phyloP scores from a whole-genome alignment of 2,329 filamentous ascomycete species.

The Pestalotiopsis sp. region DNA sequence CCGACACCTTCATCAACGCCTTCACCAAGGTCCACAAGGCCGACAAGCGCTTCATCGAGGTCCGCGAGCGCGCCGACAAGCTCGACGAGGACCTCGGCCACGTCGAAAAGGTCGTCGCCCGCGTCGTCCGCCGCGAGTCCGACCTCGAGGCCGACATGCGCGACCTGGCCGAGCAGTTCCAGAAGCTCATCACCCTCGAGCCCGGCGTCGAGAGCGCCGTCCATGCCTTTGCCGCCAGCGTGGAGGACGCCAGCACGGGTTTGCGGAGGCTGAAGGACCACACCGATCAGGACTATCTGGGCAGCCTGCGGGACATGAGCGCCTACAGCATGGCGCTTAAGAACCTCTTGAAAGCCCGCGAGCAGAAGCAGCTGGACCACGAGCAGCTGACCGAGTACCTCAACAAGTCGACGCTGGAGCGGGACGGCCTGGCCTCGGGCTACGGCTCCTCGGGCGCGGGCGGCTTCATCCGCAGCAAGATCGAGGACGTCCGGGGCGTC shows the following conservation, averaged over 20 bases:
- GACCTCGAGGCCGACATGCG: conserved; percentile 88
- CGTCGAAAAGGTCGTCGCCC: conserved; percentile 93
- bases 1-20: conserved; percentile 94
- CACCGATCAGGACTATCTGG: conserved; percentile 94
- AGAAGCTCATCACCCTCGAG: conserved; percentile 87
- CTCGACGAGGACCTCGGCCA: conserved; percentile 90
- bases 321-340: conserved; percentile 89
- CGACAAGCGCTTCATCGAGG: conserved; percentile 92
- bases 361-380: conserved; percentile 97
- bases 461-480: conserved; percentile 87
- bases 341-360: conserved; percentile 84
- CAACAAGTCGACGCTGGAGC: conserved; percentile 84
- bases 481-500: conserved; percentile 94
- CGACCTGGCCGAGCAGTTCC: conserved; percentile 92
- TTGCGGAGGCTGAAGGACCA: conserved; percentile 83
- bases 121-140: conserved; percentile 83
- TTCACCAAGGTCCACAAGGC: conserved; percentile 97
- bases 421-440: conserved; percentile 73
- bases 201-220: conserved; percentile 82
- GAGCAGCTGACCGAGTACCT: conserved; percentile 96
- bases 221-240: conserved; percentile 82
- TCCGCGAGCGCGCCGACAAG: conserved; percentile 89
- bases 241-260: conserved; percentile 80
- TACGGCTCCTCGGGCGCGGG: conserved; percentile 66
- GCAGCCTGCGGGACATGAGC: conserved; percentile 91